Percentiles rank a stretch among this genome's conserved stretches.
phyloP scores from a whole-genome alignment of 75 land plant species.

The Gnetum montanum region DNA sequence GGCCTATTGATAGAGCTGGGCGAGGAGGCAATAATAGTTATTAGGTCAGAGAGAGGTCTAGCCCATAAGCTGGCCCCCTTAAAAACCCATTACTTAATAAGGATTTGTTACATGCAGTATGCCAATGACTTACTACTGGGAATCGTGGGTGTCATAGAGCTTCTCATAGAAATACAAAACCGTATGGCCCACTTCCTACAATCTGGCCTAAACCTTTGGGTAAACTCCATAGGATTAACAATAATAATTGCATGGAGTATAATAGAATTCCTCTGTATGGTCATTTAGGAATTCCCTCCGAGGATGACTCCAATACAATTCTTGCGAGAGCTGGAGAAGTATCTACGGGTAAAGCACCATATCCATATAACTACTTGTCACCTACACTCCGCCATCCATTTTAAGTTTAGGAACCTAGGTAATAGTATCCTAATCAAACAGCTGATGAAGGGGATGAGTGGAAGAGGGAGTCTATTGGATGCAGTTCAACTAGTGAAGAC shows the following conservation, averaged over 20 bases:
- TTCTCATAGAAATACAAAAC: background rate
- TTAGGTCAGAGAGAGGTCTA: background rate
- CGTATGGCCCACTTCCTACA: background rate
- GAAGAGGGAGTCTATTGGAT: background rate
- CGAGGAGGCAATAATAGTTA: background rate
- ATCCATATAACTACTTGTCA: background rate
- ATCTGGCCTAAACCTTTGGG: background rate
- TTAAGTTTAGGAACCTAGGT: background rate
- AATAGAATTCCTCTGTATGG: too few species aligned
- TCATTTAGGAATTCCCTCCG: too few species aligned
- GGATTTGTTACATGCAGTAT: slow-evolving; percentile 12
- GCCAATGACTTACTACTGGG: slow-evolving; percentile 9
- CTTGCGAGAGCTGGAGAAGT: background rate
- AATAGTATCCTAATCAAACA: background rate
- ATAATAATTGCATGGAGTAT: too few species aligned
- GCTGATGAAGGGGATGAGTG: slow-evolving; percentile 2
- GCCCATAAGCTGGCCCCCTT: background rate
- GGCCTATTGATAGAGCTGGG: background rate
- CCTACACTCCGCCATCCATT: background rate
- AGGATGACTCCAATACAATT: too few species aligned
- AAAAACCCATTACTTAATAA: slow-evolving; percentile 1
- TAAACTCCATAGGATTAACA: too few species aligned
- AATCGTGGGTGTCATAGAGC: slow-evolving; percentile 7
- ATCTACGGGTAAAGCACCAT: background rate
- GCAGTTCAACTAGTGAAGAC: background rate